Conservation (phyloP, 1,284 basidiomycete species). For the Ceratobasidium theobromae region DNA sequence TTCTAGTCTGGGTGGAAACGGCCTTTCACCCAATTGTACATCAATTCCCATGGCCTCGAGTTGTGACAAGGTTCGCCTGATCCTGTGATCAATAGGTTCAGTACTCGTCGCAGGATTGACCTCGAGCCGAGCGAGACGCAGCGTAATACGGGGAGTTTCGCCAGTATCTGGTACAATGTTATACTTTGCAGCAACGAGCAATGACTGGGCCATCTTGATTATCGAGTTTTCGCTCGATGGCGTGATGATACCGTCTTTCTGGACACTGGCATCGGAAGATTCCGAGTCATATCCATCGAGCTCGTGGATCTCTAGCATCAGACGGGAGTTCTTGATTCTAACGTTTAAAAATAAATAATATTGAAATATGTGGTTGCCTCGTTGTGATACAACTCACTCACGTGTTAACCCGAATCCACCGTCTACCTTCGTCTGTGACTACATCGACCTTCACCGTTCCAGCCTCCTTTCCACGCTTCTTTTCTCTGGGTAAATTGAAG, state of each 20-base stretch:
- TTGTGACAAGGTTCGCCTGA: slow-evolving; percentile 57
- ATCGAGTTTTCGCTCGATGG: slow-evolving; percentile 71
- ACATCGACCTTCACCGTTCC: slow-evolving; percentile 69
- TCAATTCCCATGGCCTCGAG: slow-evolving; percentile 64
- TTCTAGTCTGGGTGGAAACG: slow-evolving; percentile 21
- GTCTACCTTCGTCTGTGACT: slow-evolving; percentile 67
- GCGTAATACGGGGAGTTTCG: slow-evolving; percentile 50
- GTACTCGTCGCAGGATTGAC: slow-evolving; percentile 43
- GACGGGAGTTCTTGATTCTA: slow-evolving; percentile 73
- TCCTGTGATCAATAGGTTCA: slow-evolving; percentile 55
- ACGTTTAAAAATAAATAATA: no score
- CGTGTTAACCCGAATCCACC: slow-evolving; percentile 86
- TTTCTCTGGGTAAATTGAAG: slow-evolving; percentile 42
- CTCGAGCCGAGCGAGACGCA: slow-evolving; percentile 70
- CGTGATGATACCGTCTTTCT: slow-evolving; percentile 39
- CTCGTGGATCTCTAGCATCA: slow-evolving; percentile 76
- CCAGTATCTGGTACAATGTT: slow-evolving; percentile 45
- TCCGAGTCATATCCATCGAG: slow-evolving; percentile 77
- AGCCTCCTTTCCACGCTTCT: slow-evolving; percentile 45
- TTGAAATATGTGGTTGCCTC: no score
- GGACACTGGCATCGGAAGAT: slow-evolving; percentile 53
- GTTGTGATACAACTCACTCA: slow-evolving; percentile 54
- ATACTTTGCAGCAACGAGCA: slow-evolving; percentile 61
- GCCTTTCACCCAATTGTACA: slow-evolving; percentile 63
- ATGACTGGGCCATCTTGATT: slow-evolving; percentile 59